Evolutionary conservation across 805 yeast genomes (phyloP), one percentile per base, ranked within the genome.

Genomic region (Metschnikowia aberdeeniae): DNA sequence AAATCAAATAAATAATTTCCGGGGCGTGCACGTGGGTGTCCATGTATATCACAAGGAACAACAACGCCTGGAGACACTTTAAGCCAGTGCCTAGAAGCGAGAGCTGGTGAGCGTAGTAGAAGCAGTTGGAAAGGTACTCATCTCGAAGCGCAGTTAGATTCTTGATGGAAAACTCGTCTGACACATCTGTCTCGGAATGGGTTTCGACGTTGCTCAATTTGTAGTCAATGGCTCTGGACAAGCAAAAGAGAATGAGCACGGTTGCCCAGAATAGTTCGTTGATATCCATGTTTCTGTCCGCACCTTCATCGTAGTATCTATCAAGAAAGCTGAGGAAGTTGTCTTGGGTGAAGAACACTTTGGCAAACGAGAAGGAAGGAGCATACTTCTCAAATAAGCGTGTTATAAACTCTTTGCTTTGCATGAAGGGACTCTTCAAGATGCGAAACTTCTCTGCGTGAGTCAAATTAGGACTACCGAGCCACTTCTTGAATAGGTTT

Each of bases 1-100:
- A 56, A 10, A 79, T 50, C 44, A 68, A 60, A 36, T 65, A 67
- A 2, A 72, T 66, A 8, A 73, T 36, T 10, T 49, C 47, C 1
- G 45, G 49, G 1, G 51, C 42, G 20, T 44, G 40, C 26, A 27
- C 27, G 22, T 49, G 45, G 10, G 34, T 38, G 29, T 43, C 51
- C 34, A 49, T 28, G 24, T 36, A 49, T 1, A 34, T 29, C 5
- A 31, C 40, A 19, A 51, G 46, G 32, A 44, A 33, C 9, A 49
- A 19, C 12, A 51, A 24, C 7, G 49, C 49, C 28, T 44, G 44
- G 6, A 51, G 42, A 5, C 47, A 42, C 19, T 49, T 47, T 8
- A 42, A 31, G 6, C 35, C 31, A 3, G 28, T 22, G 11, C 42
- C 42, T 6, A 39, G 35, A 39, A 39, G 42, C 20, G 42, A 31